These are phyloP conservation scores for Kwoniella heveanensis DNA, from an alignment of 768 basidiomycete genomes.

Conservation along the genomic window DNA sequence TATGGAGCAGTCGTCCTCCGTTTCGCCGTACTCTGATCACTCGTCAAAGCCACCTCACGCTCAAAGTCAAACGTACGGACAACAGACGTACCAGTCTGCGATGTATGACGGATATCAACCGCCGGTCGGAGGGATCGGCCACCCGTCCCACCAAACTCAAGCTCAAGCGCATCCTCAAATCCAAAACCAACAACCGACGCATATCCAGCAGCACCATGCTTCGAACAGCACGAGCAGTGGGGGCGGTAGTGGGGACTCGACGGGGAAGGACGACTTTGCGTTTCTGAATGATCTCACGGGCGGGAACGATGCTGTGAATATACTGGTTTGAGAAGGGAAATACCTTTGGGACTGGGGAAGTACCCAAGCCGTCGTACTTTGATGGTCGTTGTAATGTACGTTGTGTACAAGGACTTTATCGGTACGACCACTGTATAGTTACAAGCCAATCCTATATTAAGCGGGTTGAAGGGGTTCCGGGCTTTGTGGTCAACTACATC, in stretches of 20 bases:
- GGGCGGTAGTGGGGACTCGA: not conserved
- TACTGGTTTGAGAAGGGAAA: constrained; percentile 5
- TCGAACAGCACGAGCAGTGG: not conserved
- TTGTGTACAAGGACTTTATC: no score
- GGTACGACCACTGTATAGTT: no score
- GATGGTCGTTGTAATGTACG: no score
- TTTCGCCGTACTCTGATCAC: constrained; percentile 23
- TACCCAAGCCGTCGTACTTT: no score
- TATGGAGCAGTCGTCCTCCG: constrained; percentile 1
- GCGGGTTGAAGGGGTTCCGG: no score
- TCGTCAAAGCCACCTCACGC: not conserved
- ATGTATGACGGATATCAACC: constrained; percentile 9
- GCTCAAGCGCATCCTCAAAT: no score
- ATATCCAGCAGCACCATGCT: constrained; percentile 7
- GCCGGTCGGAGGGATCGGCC: not conserved
- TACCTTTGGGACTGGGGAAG: not conserved
- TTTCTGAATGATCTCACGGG: not conserved
- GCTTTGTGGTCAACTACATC: no score
- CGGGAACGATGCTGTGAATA: constrained; percentile 6
- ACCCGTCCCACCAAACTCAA: not conserved
- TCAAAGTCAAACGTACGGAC: constrained; percentile 10
- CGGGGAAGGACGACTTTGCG: constrained; percentile 1
- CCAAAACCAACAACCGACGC: not conserved
- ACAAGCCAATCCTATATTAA: no score
- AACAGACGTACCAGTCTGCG: constrained; percentile 8